These are phyloP conservation scores for Pichia eremophila DNA, from an alignment of 805 yeast genomes.

Conservation along the genomic window DNA sequence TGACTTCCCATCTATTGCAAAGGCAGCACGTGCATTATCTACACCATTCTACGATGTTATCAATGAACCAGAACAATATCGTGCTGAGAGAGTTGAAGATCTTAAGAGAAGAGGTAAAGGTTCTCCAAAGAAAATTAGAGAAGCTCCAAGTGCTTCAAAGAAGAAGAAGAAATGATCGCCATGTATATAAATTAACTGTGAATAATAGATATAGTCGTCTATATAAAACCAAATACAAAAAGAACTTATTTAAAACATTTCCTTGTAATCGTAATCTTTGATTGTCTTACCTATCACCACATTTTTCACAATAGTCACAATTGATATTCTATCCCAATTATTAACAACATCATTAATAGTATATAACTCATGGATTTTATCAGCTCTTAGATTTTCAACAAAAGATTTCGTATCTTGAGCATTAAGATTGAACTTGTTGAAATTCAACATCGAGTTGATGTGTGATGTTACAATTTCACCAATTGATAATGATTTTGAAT, in stretches of 20 bases:
- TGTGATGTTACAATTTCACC: slow-evolving; percentile 23
- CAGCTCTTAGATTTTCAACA: slow-evolving; percentile 5
- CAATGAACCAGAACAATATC: slow-evolving; percentile 61
- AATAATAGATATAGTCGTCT: background rate
- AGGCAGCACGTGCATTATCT: slow-evolving; percentile 18
- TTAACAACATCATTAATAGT: slow-evolving; percentile 12
- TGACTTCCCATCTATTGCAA: slow-evolving; percentile 50
- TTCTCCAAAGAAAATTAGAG: slow-evolving; percentile 70
- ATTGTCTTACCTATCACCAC: slow-evolving; percentile 24
- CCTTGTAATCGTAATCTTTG: slow-evolving; percentile 22
- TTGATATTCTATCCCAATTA: slow-evolving; percentile 21
- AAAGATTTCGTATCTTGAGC: background rate
- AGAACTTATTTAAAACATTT: slow-evolving; percentile 17
- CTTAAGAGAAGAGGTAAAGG: slow-evolving; percentile 84
- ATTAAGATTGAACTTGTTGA: slow-evolving; percentile 19
- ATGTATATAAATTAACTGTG: background rate
- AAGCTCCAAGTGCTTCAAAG: slow-evolving; percentile 25
- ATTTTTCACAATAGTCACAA: slow-evolving; percentile 13
- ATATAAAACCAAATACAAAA: too few relatives aligned
- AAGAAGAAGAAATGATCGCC: slow-evolving; percentile 33
- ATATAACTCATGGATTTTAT: background rate
- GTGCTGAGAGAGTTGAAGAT: slow-evolving; percentile 52
- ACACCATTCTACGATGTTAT: slow-evolving; percentile 33
- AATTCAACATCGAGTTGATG: slow-evolving; percentile 20
- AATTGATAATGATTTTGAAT: slow-evolving; percentile 21